Conservation (phyloP, 2,329 filamentous ascomycete species). For the Penicillium sumatraense region DNA sequence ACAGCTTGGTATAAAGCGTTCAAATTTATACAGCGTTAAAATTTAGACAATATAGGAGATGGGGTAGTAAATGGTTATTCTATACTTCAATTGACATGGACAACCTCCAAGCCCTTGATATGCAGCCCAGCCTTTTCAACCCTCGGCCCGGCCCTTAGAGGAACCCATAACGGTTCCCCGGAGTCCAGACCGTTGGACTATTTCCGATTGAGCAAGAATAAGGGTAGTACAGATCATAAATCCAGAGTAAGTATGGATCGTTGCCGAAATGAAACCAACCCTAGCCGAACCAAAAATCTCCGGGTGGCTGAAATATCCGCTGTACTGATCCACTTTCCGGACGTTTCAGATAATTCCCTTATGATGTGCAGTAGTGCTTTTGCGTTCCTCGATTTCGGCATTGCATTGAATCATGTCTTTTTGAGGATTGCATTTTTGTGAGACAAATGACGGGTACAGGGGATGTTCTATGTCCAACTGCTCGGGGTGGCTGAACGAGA, state of each 20-base stretch:
- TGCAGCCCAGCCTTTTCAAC: background rate
- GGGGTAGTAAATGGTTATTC: background rate
- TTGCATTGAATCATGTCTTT: conserved; percentile 7
- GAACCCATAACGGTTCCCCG: background rate
- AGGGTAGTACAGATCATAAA: conserved; percentile 2
- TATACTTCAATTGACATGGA: background rate
- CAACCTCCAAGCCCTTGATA: conserved; percentile 3
- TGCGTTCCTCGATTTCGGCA: conserved; percentile 14
- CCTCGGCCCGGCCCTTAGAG: background rate
- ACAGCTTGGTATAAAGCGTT: too few species aligned
- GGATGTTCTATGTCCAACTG: background rate
- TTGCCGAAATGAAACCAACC: conserved; percentile 21
- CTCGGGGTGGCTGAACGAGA: background rate
- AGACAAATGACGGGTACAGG: conserved; percentile 6
- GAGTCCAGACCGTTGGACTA: background rate
- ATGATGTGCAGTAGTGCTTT: conserved; percentile 16
- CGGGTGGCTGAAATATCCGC: conserved; percentile 11
- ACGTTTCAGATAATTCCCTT: conserved; percentile 22
- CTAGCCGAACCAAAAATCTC: conserved; percentile 24
- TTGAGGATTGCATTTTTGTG: conserved; percentile 5
- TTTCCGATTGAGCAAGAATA: background rate
- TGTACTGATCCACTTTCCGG: conserved; percentile 25
- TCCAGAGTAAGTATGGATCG: conserved; percentile 11
- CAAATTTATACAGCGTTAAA: background rate
- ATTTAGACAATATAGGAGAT: background rate